Evolutionary conservation across 176 grass and related monocot species (phyloP).

Genomic region (Rhipidocladum racemiflorum): DNA sequence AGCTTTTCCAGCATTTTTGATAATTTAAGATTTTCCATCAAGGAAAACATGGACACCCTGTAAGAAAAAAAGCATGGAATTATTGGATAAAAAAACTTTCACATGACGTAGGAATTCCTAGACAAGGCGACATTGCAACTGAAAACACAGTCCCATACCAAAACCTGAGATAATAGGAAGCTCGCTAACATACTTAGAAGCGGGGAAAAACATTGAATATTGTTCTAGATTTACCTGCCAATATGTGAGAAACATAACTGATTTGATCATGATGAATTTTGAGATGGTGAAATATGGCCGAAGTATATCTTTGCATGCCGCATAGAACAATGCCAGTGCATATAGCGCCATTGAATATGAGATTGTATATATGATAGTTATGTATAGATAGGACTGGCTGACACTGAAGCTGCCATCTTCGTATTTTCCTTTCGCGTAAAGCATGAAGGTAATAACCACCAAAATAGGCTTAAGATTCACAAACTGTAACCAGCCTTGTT

Average conservation of each 20-base stretch:
- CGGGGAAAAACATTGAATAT: neutral
- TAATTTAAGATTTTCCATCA: too few relatives aligned
- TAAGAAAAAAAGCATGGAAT: too few relatives aligned
- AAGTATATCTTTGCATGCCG: slow-evolving; percentile 87
- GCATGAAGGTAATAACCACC: slow-evolving; percentile 93
- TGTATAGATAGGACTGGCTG: slow-evolving; percentile 90
- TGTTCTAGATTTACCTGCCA: slow-evolving; percentile 66
- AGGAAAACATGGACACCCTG: too few relatives aligned
- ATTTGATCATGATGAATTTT: slow-evolving; percentile 97
- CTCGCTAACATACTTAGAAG: too few relatives aligned
- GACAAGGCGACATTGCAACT: too few relatives aligned
- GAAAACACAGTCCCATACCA: too few relatives aligned
- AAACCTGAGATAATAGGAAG: too few relatives aligned
- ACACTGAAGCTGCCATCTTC: slow-evolving; percentile 87
- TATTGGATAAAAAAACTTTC: too few relatives aligned
- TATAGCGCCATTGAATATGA: slow-evolving; percentile 90
- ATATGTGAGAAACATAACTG: slow-evolving; percentile 95
- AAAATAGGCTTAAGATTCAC: too few relatives aligned
- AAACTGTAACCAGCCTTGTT: too few relatives aligned
- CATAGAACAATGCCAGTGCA: slow-evolving; percentile 87
- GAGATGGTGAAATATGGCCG: slow-evolving; percentile 82
- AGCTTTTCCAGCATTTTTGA: too few relatives aligned
- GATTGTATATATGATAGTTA: slow-evolving; percentile 91
- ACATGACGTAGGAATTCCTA: too few relatives aligned
- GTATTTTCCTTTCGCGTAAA: slow-evolving; percentile 90